Conservation (phyloP, 2,329 filamentous ascomycete species). For the Pyrenophora seminiperda region DNA sequence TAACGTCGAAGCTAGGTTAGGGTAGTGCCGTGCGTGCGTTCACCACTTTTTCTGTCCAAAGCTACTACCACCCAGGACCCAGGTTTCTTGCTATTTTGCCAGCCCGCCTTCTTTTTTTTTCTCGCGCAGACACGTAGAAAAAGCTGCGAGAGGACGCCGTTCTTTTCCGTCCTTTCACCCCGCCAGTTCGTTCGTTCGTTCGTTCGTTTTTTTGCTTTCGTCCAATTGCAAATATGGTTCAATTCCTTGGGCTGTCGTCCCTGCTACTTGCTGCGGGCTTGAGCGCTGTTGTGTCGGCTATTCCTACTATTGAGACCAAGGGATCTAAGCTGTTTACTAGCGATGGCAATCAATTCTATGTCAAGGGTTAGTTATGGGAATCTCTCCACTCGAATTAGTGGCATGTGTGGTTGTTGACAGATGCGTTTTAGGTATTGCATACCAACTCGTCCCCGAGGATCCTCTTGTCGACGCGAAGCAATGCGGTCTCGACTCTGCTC, state of each 20-base stretch:
- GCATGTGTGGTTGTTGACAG: slow-evolving; percentile 14
- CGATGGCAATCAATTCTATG: slow-evolving; percentile 80
- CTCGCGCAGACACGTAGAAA: too few relatives aligned
- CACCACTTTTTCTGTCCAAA: too few relatives aligned
- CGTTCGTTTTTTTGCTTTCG: too few relatives aligned
- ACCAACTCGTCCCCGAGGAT: slow-evolving; percentile 69
- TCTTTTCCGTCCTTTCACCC: too few relatives aligned
- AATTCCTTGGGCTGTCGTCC: slow-evolving; percentile 10
- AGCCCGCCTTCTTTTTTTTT: too few relatives aligned
- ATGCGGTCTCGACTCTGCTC: slow-evolving; percentile 72
- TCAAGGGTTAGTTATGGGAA: slow-evolving; percentile 66
- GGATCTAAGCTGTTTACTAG: slow-evolving; percentile 86
- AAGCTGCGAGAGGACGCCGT: too few relatives aligned
- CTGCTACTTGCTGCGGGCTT: slow-evolving; percentile 35
- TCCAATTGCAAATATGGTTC: slow-evolving; percentile 11
- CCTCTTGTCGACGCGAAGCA: slow-evolving; percentile 77
- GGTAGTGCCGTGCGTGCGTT: too few relatives aligned
- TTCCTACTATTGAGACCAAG: slow-evolving; percentile 63
- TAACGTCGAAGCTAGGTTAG: too few relatives aligned
- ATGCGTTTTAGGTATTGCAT: slow-evolving; percentile 68
- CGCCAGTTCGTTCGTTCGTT: not conserved
- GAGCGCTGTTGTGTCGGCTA: slow-evolving; percentile 49
- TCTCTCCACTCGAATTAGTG: rapidly evolving
- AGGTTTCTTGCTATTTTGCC: too few relatives aligned
- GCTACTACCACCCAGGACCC: too few relatives aligned